Percentiles rank a stretch among this genome's conserved stretches.
These are phyloP conservation scores for Calonectria henricotiae DNA, from an alignment of 2,329 filamentous ascomycete species.

Conservation along the genomic window DNA sequence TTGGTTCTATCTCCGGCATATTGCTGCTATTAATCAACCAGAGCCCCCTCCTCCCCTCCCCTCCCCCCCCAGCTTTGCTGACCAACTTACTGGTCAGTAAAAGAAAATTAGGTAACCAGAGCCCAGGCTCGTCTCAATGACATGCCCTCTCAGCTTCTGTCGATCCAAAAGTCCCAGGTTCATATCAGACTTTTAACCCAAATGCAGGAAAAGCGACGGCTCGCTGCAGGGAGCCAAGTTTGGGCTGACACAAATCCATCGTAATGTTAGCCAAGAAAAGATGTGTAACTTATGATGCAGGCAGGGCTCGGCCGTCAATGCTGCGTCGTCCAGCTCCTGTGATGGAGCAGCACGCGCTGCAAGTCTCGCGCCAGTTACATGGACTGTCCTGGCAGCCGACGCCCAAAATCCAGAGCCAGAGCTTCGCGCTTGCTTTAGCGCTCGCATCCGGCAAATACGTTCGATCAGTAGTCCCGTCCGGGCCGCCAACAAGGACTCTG, in stretches of 20 bases:
- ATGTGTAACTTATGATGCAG: conserved; percentile 16
- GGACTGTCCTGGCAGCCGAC: conserved; percentile 21
- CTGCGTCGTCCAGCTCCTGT: conserved; percentile 21
- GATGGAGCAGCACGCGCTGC: conserved; percentile 5
- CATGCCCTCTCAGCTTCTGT: conserved; percentile 7
- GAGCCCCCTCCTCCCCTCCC: background rate
- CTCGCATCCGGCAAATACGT: conserved; percentile 45
- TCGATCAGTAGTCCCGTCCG: conserved; percentile 51
- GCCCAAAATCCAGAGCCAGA: conserved; percentile 32
- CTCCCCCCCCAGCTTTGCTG: background rate
- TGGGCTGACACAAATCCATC: conserved; percentile 21
- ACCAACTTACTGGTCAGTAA: conserved; percentile 3
- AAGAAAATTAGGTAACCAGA: background rate
- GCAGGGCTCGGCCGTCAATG: conserved; percentile 31
- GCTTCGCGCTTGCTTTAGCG: conserved; percentile 42
- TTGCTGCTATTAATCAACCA: background rate
- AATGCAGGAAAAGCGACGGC: conserved; percentile 10
- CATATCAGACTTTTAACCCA: conserved; percentile 18
- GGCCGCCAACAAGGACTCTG: conserved; percentile 46
- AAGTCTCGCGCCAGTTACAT: conserved; percentile 16
- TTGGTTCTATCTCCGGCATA: background rate
- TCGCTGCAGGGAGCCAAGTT: conserved; percentile 26
- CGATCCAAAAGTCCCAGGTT: conserved; percentile 15
- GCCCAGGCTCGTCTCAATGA: background rate
- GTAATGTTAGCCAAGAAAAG: conserved; percentile 19